Conservation (phyloP, 306 rosid genomes). For the Inga oerstediana region DNA sequence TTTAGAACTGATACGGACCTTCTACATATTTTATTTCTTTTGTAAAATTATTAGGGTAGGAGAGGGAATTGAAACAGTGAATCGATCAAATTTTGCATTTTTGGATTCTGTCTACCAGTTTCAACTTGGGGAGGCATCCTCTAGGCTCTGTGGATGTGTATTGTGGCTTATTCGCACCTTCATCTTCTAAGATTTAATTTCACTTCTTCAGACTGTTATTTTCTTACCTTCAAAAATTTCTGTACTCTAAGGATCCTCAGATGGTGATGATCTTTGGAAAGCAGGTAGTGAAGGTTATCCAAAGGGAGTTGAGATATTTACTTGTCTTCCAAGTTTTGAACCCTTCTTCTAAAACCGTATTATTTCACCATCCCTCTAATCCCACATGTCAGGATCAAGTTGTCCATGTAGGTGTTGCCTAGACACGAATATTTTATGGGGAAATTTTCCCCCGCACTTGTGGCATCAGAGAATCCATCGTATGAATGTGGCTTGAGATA, state of each 20-base stretch:
- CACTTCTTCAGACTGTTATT: not conserved
- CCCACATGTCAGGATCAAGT: not conserved
- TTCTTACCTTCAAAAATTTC: not conserved
- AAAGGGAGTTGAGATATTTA: not conserved
- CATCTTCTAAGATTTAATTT: conserved; percentile 22
- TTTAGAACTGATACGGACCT: conserved; percentile 16
- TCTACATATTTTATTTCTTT: conserved; percentile 4
- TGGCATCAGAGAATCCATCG: not conserved
- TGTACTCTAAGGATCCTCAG: not conserved
- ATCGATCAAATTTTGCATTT: not conserved
- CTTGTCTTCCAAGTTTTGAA: not conserved
- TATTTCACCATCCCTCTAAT: not conserved
- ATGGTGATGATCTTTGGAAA: conserved; percentile 5
- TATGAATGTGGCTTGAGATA: not conserved
- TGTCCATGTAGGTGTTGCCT: not conserved
- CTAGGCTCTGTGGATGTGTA: conserved; percentile 14
- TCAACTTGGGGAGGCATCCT: conserved; percentile 22
- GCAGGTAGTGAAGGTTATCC: not conserved
- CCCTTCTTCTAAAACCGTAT: not conserved
- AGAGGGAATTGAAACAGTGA: conserved; percentile 25
- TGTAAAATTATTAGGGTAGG: conserved; percentile 36
- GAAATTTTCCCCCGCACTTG: not conserved
- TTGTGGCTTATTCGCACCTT: conserved; percentile 15
- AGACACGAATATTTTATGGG: not conserved
- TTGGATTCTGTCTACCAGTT: conserved; percentile 1